These are phyloP conservation scores for Lactarius pseudohatsudake DNA, from an alignment of 768 basidiomycete species.

Conservation along the genomic window DNA sequence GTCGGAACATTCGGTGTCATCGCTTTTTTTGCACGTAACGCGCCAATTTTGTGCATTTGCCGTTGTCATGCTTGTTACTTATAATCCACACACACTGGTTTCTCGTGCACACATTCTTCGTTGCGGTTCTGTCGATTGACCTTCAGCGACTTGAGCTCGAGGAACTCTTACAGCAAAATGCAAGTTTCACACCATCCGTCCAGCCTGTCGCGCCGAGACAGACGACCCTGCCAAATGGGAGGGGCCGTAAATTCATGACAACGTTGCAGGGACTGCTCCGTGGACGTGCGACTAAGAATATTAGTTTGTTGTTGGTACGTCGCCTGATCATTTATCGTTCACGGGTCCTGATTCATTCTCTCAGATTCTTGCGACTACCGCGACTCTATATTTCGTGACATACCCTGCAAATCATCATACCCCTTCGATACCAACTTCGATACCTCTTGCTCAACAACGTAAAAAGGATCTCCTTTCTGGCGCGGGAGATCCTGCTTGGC, in stretches of 20 bases:
- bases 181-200: constrained; percentile 50
- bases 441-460: constrained; percentile 22
- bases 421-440: constrained; percentile 16
- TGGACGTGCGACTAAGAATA: constrained; percentile 71
- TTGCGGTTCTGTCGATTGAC: constrained; percentile 93
- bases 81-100: constrained; percentile 99
- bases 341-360: constrained; percentile 4
- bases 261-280: constrained; percentile 50
- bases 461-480: constrained; percentile 24
- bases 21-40: constrained; percentile 72
- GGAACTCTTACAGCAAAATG: constrained; percentile 77
- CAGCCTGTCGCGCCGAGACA: constrained; percentile 31
- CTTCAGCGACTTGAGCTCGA: constrained; percentile 92
- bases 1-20: constrained; percentile 80
- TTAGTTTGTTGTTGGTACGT: constrained; percentile 75
- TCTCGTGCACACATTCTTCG: constrained; percentile 92
- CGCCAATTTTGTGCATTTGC: constrained; percentile 93
- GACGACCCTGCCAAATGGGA: constrained; percentile 37
- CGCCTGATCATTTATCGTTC: neutral
- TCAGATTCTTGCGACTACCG: constrained; percentile 76
- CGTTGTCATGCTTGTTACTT: constrained; percentile 89
- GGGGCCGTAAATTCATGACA: constrained; percentile 44
- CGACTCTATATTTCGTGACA: constrained; percentile 72
- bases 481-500: constrained; percentile 50
- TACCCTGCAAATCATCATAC: constrained; percentile 42